Percentiles rank a stretch among this genome's conserved stretches.
phyloP scores from a whole-genome alignment of 208 protist genomes.

The Endotrypanum monterogeii region DNA sequence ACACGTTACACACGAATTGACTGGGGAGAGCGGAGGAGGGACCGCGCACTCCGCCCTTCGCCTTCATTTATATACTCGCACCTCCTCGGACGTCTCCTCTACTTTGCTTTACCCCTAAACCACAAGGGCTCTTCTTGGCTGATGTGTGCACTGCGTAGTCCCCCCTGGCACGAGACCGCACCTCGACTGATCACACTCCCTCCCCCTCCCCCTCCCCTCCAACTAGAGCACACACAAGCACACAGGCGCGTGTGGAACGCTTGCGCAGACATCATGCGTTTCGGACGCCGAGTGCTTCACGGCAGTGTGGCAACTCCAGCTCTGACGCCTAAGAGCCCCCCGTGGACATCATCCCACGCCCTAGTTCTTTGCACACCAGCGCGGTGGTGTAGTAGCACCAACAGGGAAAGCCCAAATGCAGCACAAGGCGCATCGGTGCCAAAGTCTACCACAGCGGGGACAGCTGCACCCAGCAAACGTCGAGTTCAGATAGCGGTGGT shows the following conservation, averaged over 20 bases:
- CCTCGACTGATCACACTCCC: not conserved
- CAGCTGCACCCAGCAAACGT: conserved; percentile 11
- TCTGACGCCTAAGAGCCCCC: not conserved
- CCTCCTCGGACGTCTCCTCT: not conserved
- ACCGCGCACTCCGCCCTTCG: not conserved
- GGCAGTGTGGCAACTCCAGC: not conserved
- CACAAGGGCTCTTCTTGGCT: not conserved
- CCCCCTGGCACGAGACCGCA: no score
- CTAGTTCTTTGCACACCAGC: not conserved
- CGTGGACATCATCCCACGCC: not conserved
- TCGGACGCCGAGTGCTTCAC: not conserved
- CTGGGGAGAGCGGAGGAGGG: not conserved
- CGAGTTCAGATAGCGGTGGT: conserved; percentile 92
- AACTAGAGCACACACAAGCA: not conserved
- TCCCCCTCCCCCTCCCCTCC: not conserved
- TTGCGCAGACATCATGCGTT: not conserved
- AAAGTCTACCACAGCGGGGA: not conserved
- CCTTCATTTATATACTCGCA: not conserved
- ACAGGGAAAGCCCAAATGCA: not conserved
- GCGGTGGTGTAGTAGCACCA: conserved; percentile 1
- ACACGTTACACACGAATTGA: no score
- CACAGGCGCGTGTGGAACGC: not conserved
- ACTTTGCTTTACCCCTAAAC: not conserved
- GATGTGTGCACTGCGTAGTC: not conserved
- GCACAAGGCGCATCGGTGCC: not conserved